Conservation (phyloP, 1,139 yeast species). For the Candida neerlandica region DNA sequence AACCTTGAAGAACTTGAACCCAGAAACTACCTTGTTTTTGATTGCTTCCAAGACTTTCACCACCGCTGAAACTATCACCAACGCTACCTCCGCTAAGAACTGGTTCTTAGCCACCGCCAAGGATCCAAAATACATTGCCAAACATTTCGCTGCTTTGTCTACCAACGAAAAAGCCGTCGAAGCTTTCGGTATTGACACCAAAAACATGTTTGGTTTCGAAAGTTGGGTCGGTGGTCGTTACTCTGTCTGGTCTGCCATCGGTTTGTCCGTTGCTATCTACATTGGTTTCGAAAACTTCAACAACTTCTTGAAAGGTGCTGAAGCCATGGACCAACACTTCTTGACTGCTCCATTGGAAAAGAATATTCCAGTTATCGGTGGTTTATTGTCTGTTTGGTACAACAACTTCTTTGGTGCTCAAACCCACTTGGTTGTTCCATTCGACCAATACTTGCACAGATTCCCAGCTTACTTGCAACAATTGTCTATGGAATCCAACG, state of each 20-base stretch:
- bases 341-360: constrained; percentile 78
- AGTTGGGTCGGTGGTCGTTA: constrained; percentile 99
- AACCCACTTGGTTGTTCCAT: constrained; percentile 97
- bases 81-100: constrained; percentile 90
- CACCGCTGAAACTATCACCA: constrained; percentile 96
- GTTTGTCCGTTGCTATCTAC: constrained; percentile 91
- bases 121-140: constrained; percentile 76
- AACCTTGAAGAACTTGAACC: constrained; percentile 71
- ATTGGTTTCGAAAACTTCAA: constrained; percentile 95
- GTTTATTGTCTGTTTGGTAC: constrained; percentile 94
- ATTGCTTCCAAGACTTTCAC: constrained; percentile 98
- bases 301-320: constrained; percentile 92
- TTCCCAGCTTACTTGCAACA: constrained; percentile 99
- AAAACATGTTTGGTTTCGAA: constrained; percentile 97
- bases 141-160: constrained; percentile 95
- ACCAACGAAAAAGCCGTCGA: constrained; percentile 90
- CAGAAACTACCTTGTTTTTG: constrained; percentile 92
- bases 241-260: constrained; percentile 99
- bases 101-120: constrained; percentile 85
- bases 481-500: constrained; percentile 98
- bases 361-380: constrained; percentile 93
- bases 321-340: constrained; percentile 94
- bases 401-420: constrained; percentile 97
- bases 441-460: constrained; percentile 97
- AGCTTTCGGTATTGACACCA: constrained; percentile 94